Percentiles rank a stretch among this genome's conserved stretches.
phyloP scores from a whole-genome alignment of 2,329 filamentous ascomycete genomes.

The Epichloe uncinata region DNA sequence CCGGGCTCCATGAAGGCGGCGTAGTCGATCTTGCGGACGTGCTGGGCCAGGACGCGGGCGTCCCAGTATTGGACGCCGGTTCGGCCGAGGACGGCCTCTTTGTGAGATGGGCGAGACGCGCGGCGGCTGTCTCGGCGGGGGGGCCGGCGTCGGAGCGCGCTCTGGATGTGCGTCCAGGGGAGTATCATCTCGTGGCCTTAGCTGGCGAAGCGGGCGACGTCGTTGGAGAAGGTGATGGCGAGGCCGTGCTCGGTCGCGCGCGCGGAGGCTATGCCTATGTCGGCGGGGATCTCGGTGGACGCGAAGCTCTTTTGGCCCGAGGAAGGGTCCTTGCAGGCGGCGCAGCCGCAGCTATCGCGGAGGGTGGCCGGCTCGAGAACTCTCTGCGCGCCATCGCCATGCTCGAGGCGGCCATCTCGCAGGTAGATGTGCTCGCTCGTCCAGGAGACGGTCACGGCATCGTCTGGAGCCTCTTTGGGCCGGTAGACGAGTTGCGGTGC shows the following conservation, averaged over 20 bases:
- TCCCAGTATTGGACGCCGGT: conserved; percentile 30
- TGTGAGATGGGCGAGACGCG: conserved; percentile 9
- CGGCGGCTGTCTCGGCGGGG: background rate
- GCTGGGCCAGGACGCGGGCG: conserved; percentile 17
- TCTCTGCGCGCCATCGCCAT: conserved; percentile 7
- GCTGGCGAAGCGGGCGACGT: conserved; percentile 21
- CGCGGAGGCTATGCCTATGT: conserved; percentile 20
- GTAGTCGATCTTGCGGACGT: conserved; percentile 52
- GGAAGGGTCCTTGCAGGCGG: conserved; percentile 38
- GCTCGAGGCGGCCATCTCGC: conserved; percentile 11
- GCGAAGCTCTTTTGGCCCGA: conserved; percentile 46
- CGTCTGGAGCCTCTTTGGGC: background rate
- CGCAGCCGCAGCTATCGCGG: conserved; percentile 42
- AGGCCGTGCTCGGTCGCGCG: conserved; percentile 27
- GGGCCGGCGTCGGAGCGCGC: conserved; percentile 11
- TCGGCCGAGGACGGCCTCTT: conserved; percentile 16
- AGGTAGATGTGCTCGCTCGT: conserved; percentile 16
- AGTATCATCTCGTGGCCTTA: conserved; percentile 19
- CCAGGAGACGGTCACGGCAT: conserved; percentile 14
- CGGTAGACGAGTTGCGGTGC: conserved; percentile 7
- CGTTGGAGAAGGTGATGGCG: conserved; percentile 44
- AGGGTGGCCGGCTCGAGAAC: conserved; percentile 21
- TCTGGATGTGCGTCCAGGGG: conserved; percentile 23
- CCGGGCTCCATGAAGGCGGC: conserved; percentile 54
- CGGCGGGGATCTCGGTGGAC: conserved; percentile 25